Percentiles rank a stretch among this genome's conserved stretches.
phyloP scores from a whole-genome alignment of 192 early-diverging fungal species.

The Backusella liffmaniae region DNA sequence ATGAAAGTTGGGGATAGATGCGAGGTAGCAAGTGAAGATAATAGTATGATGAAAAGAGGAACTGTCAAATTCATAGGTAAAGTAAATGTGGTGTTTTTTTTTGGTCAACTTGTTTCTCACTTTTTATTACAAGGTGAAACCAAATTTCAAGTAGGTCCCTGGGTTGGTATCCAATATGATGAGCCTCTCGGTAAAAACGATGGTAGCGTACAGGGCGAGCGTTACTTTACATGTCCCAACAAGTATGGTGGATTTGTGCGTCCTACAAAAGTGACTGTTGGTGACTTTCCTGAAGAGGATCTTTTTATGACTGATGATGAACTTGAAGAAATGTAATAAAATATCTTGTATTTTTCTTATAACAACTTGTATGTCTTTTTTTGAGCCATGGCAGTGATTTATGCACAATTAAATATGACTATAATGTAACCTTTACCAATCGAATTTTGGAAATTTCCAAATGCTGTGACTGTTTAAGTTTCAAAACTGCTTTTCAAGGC shows the following conservation, averaged over 20 bases:
- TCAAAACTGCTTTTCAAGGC: background rate
- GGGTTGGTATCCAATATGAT: constrained; percentile 95
- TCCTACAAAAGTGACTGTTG: constrained; percentile 84
- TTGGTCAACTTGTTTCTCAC: constrained; percentile 55
- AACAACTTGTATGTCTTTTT: no score
- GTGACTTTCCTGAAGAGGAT: constrained; percentile 94
- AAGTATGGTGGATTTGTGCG: constrained; percentile 89
- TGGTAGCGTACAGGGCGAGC: constrained; percentile 75
- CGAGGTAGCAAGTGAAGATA: constrained; percentile 64
- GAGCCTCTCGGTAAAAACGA: constrained; percentile 96
- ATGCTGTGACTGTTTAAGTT: background rate
- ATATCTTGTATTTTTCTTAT: no score
- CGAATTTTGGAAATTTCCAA: background rate
- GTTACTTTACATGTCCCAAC: constrained; percentile 74
- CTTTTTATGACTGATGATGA: constrained; percentile 67
- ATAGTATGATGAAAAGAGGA: constrained; percentile 52
- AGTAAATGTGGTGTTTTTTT: constrained; percentile 28
- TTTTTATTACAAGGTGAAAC: constrained; percentile 42
- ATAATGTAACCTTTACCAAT: background rate
- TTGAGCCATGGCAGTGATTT: no score
- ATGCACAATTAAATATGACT: background rate
- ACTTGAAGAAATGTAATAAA: constrained; percentile 56
- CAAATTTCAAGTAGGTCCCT: constrained; percentile 82
- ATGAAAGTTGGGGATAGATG: constrained; percentile 84
- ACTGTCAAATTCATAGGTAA: constrained; percentile 74